A percentile compares a stretch with the other conserved stretches of the same genome.
These are phyloP conservation scores for Eutrema salsugineum DNA, from an alignment of 441 rosid species.

Conservation along the genomic window DNA sequence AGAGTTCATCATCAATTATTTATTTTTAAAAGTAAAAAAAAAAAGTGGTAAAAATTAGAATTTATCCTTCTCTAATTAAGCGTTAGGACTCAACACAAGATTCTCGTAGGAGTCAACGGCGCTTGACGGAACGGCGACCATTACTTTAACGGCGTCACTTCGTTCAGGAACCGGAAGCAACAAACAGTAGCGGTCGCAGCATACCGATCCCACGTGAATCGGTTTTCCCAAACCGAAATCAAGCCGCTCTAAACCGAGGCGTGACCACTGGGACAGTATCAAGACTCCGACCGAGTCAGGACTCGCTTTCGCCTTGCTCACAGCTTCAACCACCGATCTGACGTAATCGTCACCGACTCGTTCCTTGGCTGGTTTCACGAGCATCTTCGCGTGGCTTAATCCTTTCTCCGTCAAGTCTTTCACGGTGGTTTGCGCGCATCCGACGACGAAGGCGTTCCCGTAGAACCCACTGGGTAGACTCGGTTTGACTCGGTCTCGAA, in stretches of 20 bases:
- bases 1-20: slow-evolving; percentile 16
- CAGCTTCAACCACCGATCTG: slow-evolving; percentile 53
- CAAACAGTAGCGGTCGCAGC: slow-evolving; percentile 67
- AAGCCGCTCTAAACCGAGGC: slow-evolving; percentile 64
- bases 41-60: slow-evolving; percentile 9
- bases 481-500: slow-evolving; percentile 67
- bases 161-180: slow-evolving; percentile 54
- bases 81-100: slow-evolving; percentile 42
- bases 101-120: slow-evolving; percentile 58
- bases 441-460: slow-evolving; percentile 82
- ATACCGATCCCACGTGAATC: slow-evolving; percentile 58
- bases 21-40: background rate
- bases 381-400: slow-evolving; percentile 47
- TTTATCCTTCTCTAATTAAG: slow-evolving; percentile 23
- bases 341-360: slow-evolving; percentile 52
- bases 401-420: slow-evolving; percentile 56
- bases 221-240: slow-evolving; percentile 84
- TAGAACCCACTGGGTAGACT: slow-evolving; percentile 66
- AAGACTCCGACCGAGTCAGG: slow-evolving; percentile 75
- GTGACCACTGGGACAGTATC: slow-evolving; percentile 82
- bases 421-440: slow-evolving; percentile 57
- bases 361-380: slow-evolving; percentile 65
- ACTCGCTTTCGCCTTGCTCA: slow-evolving; percentile 47
- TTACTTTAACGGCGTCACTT: slow-evolving; percentile 60
- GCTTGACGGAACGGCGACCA: slow-evolving; percentile 69